Evolutionary conservation across 495 filamentous ascomycete species (phyloP).

Genomic region (Penicillium bovifimosum): DNA sequence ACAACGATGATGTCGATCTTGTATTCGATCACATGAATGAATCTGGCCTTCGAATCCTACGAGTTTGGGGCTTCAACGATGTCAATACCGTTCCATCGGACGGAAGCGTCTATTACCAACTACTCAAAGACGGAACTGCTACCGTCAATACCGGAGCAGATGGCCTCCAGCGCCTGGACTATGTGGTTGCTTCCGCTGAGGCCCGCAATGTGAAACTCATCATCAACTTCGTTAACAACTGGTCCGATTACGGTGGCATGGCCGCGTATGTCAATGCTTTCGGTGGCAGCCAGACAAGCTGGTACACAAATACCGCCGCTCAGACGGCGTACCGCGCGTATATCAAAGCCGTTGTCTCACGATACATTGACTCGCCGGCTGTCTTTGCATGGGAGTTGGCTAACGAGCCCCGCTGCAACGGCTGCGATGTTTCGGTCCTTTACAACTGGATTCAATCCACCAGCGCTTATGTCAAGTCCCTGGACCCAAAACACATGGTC

Average conservation of each 20-base stretch:
- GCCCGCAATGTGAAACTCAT: conserved; percentile 55
- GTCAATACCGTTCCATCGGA: conserved; percentile 40
- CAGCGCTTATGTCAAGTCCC: conserved; percentile 55
- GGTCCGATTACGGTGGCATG: conserved; percentile 64
- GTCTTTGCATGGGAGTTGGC: conserved; percentile 69
- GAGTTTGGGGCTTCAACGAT: conserved; percentile 73
- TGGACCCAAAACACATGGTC: conserved; percentile 64
- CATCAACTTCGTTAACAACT: conserved; percentile 53
- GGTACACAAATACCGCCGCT: conserved; percentile 51
- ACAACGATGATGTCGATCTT: conserved; percentile 57
- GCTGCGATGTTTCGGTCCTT: conserved; percentile 52
- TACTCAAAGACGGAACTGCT: conserved; percentile 45
- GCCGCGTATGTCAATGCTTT: conserved; percentile 57
- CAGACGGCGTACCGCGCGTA: conserved; percentile 60
- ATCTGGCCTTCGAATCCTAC: conserved; percentile 61
- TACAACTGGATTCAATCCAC: conserved; percentile 57
- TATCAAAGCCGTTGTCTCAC: conserved; percentile 55
- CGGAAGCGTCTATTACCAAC: conserved; percentile 57
- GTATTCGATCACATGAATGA: conserved; percentile 44
- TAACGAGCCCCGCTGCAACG: conserved; percentile 66
- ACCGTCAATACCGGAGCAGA: conserved; percentile 63
- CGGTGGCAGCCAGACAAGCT: conserved; percentile 49
- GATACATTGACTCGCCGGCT: conserved; percentile 51
- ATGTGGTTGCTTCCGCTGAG: conserved; percentile 56
- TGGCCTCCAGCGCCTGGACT: conserved; percentile 63